Percentiles rank a stretch among this genome's conserved stretches.
These are phyloP conservation scores for Podosphaera fusca DNA, from an alignment of 2,329 filamentous ascomycete species.

Conservation along the genomic window DNA sequence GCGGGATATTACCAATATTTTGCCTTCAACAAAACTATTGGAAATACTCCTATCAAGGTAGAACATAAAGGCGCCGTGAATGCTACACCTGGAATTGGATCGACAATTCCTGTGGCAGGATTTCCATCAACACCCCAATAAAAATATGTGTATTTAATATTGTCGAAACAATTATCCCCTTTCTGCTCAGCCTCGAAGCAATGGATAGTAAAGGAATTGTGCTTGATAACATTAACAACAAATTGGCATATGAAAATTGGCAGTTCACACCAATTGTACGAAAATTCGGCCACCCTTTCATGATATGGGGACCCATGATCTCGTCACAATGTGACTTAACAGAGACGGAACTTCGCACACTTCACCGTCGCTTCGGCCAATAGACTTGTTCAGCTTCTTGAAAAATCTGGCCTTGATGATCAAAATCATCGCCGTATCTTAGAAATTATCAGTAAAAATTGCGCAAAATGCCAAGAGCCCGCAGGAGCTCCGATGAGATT, in stretches of 20 bases:
- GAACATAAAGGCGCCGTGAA: background rate
- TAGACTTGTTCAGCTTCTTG: background rate
- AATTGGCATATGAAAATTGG: background rate
- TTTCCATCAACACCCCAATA: background rate
- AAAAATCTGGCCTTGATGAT: background rate
- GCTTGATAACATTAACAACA: background rate
- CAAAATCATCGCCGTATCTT: background rate
- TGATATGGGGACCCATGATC: background rate
- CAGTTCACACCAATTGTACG: background rate
- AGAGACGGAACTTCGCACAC: background rate
- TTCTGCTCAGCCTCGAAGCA: background rate
- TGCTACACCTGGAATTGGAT: background rate
- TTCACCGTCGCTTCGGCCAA: background rate
- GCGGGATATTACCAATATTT: background rate
- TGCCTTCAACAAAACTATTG: background rate
- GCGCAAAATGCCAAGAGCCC: background rate
- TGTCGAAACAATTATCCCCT: background rate
- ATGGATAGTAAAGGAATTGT: background rate
- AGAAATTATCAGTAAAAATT: background rate
- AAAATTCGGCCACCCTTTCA: constrained; percentile 1
- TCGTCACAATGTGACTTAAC: background rate
- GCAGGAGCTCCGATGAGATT: background rate
- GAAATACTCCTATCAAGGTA: background rate
- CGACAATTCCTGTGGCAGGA: background rate
- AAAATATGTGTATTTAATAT: background rate